Base-by-base conservation (phyloP, 768 basidiomycete genomes). In the Tylopilus sp. region DNA sequence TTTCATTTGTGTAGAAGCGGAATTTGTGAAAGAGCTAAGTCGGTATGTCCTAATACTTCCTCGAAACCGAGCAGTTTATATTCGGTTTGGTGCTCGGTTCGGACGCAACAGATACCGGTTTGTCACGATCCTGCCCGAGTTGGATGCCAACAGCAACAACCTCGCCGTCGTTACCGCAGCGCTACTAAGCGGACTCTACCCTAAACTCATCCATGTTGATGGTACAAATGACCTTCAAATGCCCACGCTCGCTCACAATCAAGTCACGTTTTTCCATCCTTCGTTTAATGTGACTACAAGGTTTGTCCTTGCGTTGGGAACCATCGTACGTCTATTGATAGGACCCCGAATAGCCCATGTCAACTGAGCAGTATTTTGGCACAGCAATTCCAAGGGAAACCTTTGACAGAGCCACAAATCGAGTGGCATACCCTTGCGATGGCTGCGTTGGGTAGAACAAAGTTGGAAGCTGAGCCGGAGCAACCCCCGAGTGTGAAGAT, bases 251-350 rank as follows among this genome's bases (percentile, higher is more conserved):
- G 78, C 81, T 22, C 97, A 95, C 67, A 91, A 88, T 61, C 90
- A 91, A 63, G 68, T 74, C 14, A 85, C 82, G 1, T 77, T 78
- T 26, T 89, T 96, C 66, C 96, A 98, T 70, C 96, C 95, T 0
- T 89, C 91, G 11, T 96, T 92, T 0, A 98, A 56, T 75, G 80
- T 22, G 96, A 98, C 52, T 87, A 90, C 74, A 94, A 88, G 81
- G 92, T 84, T 67, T 50, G 76, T 56, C 17, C 13, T 28, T 48
- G 2, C 52, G 22, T 8, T 26, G 16, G 38, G 21, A 42, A 28
- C 44, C 21, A 36, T n/a, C n/a, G 9, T 14, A 16, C 29, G 41
- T 48, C 60, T 50, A 14, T 40, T 53, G 38, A 63, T 29, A 31
- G 21, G 40, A 34, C 31, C 25, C 8, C 30, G 5, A 40, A 36